phyloP scores from a whole-genome alignment of 2,329 filamentous ascomycete genomes.

The Epichloe sylvatica region DNA sequence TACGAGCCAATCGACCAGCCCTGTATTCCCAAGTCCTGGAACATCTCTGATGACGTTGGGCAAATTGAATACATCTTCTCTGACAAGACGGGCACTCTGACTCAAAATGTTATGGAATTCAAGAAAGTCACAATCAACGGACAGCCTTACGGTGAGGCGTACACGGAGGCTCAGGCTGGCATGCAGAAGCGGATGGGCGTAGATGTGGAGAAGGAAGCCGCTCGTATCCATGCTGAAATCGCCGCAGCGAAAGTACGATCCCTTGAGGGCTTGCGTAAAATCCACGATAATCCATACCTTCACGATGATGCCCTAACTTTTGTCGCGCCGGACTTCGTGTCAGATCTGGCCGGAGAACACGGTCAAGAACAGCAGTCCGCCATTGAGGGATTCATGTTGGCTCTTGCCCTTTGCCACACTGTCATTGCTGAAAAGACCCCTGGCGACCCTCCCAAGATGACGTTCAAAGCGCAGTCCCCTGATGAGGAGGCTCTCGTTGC shows the following conservation, averaged over 20 bases:
- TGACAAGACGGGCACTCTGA: slow-evolving; percentile 92
- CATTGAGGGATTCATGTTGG: slow-evolving; percentile 85
- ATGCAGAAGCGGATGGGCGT: slow-evolving; percentile 88
- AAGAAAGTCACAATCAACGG: slow-evolving; percentile 97
- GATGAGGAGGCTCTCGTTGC: slow-evolving; percentile 91
- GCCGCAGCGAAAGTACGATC: slow-evolving; percentile 61
- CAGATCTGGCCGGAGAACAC: slow-evolving; percentile 65
- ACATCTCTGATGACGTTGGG: slow-evolving; percentile 93
- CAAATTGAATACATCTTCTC: slow-evolving; percentile 99
- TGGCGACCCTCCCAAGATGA: slow-evolving; percentile 79
- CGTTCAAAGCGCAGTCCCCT: slow-evolving; percentile 94
- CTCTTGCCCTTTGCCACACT: slow-evolving; percentile 87
- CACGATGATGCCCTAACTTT: slow-evolving; percentile 86
- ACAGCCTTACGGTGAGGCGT: slow-evolving; percentile 91
- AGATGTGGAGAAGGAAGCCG: slow-evolving; percentile 68
- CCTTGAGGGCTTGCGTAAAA: slow-evolving; percentile 54
- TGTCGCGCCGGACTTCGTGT: slow-evolving; percentile 76
- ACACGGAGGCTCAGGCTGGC: slow-evolving; percentile 90
- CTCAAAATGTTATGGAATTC: slow-evolving; percentile 98
- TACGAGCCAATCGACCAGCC: slow-evolving; percentile 89
- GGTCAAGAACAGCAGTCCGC: slow-evolving; percentile 63
- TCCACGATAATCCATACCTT: slow-evolving; percentile 83
- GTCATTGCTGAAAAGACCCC: slow-evolving; percentile 84
- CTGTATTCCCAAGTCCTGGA: slow-evolving; percentile 96
- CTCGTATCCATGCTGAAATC: slow-evolving; percentile 61